Percentiles rank a stretch among this genome's conserved stretches.
Conservation (phyloP, 371 early-diverging fungal species). For the Mucor lusitanicus region DNA sequence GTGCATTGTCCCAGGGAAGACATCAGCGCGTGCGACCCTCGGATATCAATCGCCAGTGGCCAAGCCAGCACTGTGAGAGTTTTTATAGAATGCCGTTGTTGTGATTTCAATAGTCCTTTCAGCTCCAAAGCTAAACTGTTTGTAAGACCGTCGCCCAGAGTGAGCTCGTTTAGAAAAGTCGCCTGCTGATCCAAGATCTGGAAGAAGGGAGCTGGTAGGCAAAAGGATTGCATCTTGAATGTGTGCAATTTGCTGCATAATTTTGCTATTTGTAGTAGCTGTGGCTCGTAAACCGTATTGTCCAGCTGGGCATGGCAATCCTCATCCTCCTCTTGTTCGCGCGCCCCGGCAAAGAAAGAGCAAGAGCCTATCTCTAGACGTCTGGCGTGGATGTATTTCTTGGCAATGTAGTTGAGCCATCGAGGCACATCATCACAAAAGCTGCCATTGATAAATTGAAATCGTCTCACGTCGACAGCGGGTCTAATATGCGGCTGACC, state of each 20-base stretch:
- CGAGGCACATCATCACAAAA: background rate
- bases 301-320: no score
- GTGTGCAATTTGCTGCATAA: background rate
- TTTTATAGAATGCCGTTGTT: background rate
- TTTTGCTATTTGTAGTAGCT: background rate
- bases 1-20: background rate
- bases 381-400: background rate
- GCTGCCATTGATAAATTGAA: background rate
- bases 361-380: background rate
- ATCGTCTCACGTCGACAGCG: background rate
- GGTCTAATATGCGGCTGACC: background rate
- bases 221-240: conserved; percentile 1
- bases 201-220: background rate
- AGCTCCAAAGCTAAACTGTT: background rate
- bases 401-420: background rate
- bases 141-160: background rate
- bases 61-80: background rate
- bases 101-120: background rate
- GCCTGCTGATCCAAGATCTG: background rate
- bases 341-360: background rate
- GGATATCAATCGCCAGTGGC: background rate
- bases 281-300: background rate
- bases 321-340: background rate
- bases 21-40: background rate
- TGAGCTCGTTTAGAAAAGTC: background rate